phyloP scores from a whole-genome alignment of 176 grass and related monocot genomes.

The Elymus sibiricus region DNA sequence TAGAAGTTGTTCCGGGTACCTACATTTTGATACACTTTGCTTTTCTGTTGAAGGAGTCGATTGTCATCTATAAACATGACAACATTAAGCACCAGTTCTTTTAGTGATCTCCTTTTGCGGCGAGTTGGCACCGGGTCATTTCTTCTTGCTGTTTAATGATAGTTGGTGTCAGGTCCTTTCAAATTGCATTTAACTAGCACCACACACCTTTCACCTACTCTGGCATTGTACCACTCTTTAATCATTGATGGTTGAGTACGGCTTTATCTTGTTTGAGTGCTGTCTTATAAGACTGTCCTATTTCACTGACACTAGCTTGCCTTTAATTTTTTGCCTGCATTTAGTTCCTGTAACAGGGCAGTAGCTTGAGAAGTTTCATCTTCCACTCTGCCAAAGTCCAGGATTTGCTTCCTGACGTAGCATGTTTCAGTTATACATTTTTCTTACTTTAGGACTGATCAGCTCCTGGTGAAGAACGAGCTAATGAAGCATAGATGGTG shows the following conservation, averaged over 20 bases:
- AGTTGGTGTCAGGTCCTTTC: background rate
- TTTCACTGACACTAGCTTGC: background rate
- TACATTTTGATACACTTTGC: background rate
- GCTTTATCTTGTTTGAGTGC: background rate
- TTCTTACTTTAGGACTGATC: background rate
- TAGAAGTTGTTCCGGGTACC: background rate
- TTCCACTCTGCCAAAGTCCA: background rate
- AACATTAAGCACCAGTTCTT: background rate
- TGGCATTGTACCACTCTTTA: background rate
- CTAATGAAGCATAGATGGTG: too few species aligned
- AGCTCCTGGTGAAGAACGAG: too few species aligned
- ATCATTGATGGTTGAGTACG: background rate
- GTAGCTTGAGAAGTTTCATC: background rate
- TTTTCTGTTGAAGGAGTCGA: background rate
- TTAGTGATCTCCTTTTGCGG: background rate
- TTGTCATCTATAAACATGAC: background rate
- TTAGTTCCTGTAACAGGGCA: background rate
- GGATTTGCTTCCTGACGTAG: background rate
- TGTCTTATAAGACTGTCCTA: background rate
- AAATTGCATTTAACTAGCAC: background rate
- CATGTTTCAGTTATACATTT: background rate
- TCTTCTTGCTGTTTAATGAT: background rate
- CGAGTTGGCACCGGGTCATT: background rate
- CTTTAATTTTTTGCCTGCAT: too few species aligned
- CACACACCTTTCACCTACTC: background rate